phyloP scores from a whole-genome alignment of 2,329 filamentous ascomycete genomes.

The Atkinsonella hypoxylon region DNA sequence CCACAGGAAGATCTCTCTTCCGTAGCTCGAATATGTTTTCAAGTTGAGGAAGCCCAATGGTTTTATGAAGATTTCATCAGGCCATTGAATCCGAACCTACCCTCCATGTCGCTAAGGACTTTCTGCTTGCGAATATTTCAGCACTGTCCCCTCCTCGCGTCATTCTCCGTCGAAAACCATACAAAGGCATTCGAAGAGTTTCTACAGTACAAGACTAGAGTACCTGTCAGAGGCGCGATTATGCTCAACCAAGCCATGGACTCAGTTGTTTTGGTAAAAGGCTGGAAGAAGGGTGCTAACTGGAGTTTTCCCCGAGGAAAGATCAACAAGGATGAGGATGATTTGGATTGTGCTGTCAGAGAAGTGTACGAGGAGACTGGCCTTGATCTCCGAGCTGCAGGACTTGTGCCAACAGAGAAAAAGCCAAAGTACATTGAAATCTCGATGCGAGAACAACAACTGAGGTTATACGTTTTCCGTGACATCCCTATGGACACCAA shows the following conservation, averaged over 20 bases:
- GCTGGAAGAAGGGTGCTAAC: constrained; percentile 92
- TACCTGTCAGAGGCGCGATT: constrained; percentile 89
- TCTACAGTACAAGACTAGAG: constrained; percentile 82
- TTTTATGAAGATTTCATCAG: constrained; percentile 99
- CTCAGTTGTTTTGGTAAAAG: constrained; percentile 82
- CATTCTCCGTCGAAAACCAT: constrained; percentile 67
- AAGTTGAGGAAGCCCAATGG: constrained; percentile 99
- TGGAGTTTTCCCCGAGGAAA: constrained; percentile 97
- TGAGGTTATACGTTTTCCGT: constrained; percentile 84
- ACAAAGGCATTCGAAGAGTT: constrained; percentile 83
- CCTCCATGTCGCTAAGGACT: constrained; percentile 69
- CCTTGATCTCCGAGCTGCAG: constrained; percentile 65
- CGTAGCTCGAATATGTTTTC: constrained; percentile 91
- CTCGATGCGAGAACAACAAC: constrained; percentile 83
- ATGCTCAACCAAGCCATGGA: constrained; percentile 93
- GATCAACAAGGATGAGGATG: constrained; percentile 94
- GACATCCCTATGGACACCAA: constrained; percentile 75
- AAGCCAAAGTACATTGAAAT: constrained; percentile 77
- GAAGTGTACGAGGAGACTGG: constrained; percentile 97
- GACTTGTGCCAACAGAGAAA: constrained; percentile 59
- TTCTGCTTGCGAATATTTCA: constrained; percentile 90
- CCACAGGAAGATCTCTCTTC: constrained; percentile 82
- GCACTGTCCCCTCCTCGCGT: constrained; percentile 79
- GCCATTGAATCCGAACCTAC: constrained; percentile 71
- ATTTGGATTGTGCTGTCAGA: constrained; percentile 83